Base-by-base conservation (phyloP, 805 yeast genomes). In the Geotrichum ghanense region DNA sequence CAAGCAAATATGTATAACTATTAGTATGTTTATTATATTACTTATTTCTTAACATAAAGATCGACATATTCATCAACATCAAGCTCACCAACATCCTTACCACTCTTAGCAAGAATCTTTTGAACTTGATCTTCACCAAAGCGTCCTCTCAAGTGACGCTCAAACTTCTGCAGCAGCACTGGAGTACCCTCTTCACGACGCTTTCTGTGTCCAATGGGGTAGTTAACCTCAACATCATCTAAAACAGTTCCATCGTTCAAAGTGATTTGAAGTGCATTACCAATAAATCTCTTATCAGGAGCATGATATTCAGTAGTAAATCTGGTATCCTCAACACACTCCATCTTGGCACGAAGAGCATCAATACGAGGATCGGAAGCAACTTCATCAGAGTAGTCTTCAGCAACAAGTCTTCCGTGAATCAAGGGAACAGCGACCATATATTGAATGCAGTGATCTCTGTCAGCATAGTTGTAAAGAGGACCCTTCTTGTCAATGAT, bases 381-480 rank as follows among this genome's bases (percentile, higher is more conserved):
- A 45, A 72, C 58, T 26, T 47, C 63, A 57, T 76, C 81, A 39
- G 71, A 59, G 61, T 76, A 76, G 58, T 76, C 79, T 53, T 73
- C 76, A 3, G 81, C 81, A 25, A 78, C 74, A 46, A 76, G 61
- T 47, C 75, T 67, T 40, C 82, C 82, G 53, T 67, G 63, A 50
- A 77, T 67, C 48, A 76, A 61, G 26, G 81, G 79, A 26, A 76
- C 56, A 17, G 82, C 81, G 42, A 71, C 70, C 81, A 76, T 76
- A 61, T 76, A 76, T 57, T 76, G 82, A 51, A 76, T 76, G 61
- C 81, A 76, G 59, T 76, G 82, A 54, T 76, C 82, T 52, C 82
- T 68, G 59, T 76, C 82, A 19, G 82, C 82, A 56, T 76, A 77
- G 64, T 77, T 76, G 64, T 76, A 68, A 45, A 76, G 61, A 14